Evolutionary conservation across 805 yeast species (phyloP).

Genomic region (Lipomyces kockii): DNA sequence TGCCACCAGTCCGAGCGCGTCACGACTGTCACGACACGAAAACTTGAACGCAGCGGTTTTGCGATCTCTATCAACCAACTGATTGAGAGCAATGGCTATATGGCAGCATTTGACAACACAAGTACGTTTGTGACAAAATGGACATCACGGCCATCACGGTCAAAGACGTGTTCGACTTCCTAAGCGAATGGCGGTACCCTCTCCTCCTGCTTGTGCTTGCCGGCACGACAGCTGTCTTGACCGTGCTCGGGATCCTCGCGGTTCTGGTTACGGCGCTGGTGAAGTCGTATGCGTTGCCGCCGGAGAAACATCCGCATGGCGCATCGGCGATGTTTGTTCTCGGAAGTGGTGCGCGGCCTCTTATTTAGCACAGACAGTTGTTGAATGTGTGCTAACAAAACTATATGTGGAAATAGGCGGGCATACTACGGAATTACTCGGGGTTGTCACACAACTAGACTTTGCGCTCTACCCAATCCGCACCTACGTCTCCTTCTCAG

Average conservation of each 20-base stretch:
- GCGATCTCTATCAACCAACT: no score
- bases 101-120: background rate
- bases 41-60: no score
- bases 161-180: conserved; percentile 37
- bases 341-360: conserved; percentile 68
- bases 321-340: conserved; percentile 59
- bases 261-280: conserved; percentile 7
- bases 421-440: conserved; percentile 54
- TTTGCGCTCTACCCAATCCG: conserved; percentile 38
- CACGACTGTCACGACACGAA: no score
- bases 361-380: no score
- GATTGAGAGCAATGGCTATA: no score
- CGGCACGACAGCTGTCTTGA: background rate
- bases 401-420: conserved; percentile 20
- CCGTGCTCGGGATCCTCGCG: background rate
- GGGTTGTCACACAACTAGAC: conserved; percentile 55
- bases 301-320: conserved; percentile 16
- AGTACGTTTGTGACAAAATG: conserved; percentile 38
- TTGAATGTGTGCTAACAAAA: conserved; percentile 74
- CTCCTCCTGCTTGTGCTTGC: background rate
- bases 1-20: no score
- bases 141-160: conserved; percentile 41
- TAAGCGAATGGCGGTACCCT: conserved; percentile 10
- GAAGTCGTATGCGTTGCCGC: conserved; percentile 9
- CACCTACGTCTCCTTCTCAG: conserved; percentile 53